A percentile compares a stretch with the other conserved stretches of the same genome.
Evolutionary conservation across 164 flowering plant genomes (phyloP).

Genomic region (Aristolochia californica): DNA sequence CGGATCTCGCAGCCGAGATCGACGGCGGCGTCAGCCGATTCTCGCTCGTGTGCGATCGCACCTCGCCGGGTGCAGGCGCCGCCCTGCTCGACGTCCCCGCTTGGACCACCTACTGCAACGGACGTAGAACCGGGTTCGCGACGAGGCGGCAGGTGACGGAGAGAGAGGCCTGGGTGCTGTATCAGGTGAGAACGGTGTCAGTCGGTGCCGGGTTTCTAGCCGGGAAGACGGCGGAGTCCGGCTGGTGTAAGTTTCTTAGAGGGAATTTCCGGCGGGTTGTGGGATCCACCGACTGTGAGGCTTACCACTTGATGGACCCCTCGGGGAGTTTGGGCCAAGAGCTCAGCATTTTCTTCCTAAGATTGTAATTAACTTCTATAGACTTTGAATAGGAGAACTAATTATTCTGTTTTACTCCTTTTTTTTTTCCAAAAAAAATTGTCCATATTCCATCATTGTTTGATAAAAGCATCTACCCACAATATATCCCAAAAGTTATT

Average conservation of each 20-base stretch:
- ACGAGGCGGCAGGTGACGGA: constrained; percentile 4
- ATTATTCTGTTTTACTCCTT: no score
- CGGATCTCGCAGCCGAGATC: no score
- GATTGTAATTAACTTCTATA: no score
- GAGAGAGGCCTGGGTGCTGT: constrained; percentile 3
- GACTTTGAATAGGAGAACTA: no score
- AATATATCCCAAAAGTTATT: no score
- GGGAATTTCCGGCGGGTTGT: constrained; percentile 5
- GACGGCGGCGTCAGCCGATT: no score
- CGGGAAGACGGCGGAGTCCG: neutral
- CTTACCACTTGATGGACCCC: constrained; percentile 5
- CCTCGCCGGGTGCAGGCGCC: neutral
- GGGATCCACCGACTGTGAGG: constrained; percentile 4
- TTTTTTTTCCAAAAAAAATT: no score
- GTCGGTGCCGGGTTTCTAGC: neutral
- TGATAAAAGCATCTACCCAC: no score
- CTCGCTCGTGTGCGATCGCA: no score
- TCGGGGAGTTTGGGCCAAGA: constrained; percentile 9
- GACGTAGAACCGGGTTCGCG: constrained; percentile 3
- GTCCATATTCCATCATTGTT: no score
- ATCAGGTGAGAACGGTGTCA: constrained; percentile 1
- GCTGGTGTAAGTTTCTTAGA: constrained; percentile 5
- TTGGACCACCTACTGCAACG: constrained; percentile 1
- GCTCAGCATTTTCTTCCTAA: no score
- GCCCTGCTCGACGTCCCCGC: constrained; percentile 45